Conservation (phyloP, 163 green algal genomes). For the Scenedesmus sp. region DNA sequence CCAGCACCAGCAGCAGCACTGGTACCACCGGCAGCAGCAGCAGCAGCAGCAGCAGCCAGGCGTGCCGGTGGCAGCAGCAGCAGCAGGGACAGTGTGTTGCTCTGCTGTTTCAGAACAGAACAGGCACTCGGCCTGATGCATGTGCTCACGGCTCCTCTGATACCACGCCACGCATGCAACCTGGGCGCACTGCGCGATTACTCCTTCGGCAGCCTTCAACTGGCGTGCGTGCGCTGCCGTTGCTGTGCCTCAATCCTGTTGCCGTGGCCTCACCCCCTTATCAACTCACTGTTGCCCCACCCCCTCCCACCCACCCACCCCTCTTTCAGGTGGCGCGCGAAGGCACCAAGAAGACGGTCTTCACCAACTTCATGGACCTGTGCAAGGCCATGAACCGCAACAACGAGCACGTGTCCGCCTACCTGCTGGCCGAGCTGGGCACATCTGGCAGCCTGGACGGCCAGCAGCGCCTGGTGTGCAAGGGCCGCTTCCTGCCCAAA, state of each 20-base stretch:
- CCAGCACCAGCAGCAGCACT: background rate
- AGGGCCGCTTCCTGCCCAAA: slow-evolving; percentile 98
- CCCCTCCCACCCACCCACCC: no score
- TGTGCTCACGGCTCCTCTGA: no score
- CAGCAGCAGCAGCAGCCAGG: background rate
- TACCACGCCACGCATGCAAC: no score
- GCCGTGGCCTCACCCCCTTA: no score
- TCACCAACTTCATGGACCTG: slow-evolving; percentile 99
- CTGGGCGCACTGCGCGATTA: no score
- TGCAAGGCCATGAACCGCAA: slow-evolving; percentile 98
- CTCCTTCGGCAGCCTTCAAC: no score
- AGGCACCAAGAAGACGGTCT: slow-evolving; percentile 99
- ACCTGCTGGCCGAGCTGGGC: slow-evolving; percentile 94
- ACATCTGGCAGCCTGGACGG: slow-evolving; percentile 96
- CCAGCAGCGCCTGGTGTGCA: slow-evolving; percentile 96
- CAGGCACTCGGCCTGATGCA: no score
- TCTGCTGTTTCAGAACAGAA: no score
- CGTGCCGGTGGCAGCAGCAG: background rate
- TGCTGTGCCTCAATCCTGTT: background rate
- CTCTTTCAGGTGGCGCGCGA: slow-evolving; percentile 89
- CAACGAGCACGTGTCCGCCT: slow-evolving; percentile 93
- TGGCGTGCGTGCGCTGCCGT: no score
- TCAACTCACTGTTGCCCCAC: no score
- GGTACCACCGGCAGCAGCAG: background rate
- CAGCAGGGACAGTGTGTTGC: background rate